These are phyloP conservation scores for Tolypocladium tundrense DNA, from an alignment of 2,329 filamentous ascomycete species.

Conservation along the genomic window DNA sequence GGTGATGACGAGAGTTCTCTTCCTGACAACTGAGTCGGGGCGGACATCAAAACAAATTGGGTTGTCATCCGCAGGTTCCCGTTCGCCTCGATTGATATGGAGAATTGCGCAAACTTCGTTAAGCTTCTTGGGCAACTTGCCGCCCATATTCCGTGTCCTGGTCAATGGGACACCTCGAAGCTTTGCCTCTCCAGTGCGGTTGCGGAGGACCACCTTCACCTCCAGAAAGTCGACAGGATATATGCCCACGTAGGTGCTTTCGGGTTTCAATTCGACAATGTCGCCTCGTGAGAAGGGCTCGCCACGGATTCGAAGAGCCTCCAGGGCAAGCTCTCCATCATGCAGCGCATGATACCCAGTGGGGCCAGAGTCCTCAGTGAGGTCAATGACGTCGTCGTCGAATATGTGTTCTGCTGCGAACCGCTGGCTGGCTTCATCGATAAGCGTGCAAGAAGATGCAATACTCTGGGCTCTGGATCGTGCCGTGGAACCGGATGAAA, in stretches of 20 bases:
- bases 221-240: conserved; percentile 25
- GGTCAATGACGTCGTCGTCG: conserved; percentile 20
- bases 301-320: conserved; percentile 4
- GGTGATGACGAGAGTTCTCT: conserved; percentile 39
- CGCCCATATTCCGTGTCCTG: conserved; percentile 22
- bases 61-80: conserved; percentile 12
- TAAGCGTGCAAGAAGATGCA: conserved; percentile 13
- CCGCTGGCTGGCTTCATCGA: neutral
- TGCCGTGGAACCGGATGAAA: neutral
- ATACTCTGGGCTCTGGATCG: neutral
- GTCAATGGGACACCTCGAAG: conserved; percentile 29
- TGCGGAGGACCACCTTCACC: conserved; percentile 30
- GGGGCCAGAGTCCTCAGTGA: conserved; percentile 16
- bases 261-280: conserved; percentile 16
- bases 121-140: conserved; percentile 24
- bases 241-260: conserved; percentile 8
- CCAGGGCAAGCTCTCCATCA: conserved; percentile 12
- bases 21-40: conserved; percentile 22
- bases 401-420: conserved; percentile 2
- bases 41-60: conserved; percentile 34
- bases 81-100: conserved; percentile 25
- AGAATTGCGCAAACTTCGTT: conserved; percentile 33
- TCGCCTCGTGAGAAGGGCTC: conserved; percentile 11
- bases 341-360: conserved; percentile 5
- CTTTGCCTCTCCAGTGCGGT: conserved; percentile 9